Evolutionary conservation across 306 rosid genomes (phyloP).

Genomic region (Lagenaria siceraria): DNA sequence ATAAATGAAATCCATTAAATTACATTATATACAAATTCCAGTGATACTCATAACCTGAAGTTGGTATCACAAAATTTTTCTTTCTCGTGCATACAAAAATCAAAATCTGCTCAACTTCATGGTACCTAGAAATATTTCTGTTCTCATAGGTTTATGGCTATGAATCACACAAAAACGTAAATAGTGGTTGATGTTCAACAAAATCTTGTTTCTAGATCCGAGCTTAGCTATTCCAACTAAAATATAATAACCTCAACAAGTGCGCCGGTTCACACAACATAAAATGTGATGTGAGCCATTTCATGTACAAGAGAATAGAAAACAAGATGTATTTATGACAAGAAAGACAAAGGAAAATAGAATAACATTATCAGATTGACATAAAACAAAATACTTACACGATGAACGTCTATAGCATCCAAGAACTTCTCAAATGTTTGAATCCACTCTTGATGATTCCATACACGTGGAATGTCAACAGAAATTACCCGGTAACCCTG

Average conservation of each 20-base stretch:
- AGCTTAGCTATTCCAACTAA: not conserved
- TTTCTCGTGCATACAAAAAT: not conserved
- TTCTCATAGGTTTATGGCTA: not conserved
- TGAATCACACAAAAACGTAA: not conserved
- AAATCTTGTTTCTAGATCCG: not conserved
- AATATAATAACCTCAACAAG: not conserved
- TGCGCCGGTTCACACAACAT: not conserved
- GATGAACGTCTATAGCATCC: conserved; percentile 98
- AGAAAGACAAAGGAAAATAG: not conserved
- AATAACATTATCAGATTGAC: not conserved
- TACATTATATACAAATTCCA: not conserved
- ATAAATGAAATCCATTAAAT: not conserved
- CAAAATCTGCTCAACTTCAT: not conserved
- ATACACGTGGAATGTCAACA: conserved; percentile 88
- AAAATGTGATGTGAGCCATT: not conserved
- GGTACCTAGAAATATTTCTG: not conserved
- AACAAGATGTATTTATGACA: not conserved
- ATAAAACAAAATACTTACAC: conserved; percentile 37
- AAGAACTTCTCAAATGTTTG: conserved; percentile 93
- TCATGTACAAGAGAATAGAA: not conserved
- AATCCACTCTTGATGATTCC: conserved; percentile 92
- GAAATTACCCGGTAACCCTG: conserved; percentile 96
- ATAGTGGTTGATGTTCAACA: not conserved
- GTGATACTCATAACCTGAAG: not conserved
- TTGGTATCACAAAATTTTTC: not conserved